phyloP scores from a whole-genome alignment of 2,329 filamentous ascomycete species.

The Stenocarpella maydis region DNA sequence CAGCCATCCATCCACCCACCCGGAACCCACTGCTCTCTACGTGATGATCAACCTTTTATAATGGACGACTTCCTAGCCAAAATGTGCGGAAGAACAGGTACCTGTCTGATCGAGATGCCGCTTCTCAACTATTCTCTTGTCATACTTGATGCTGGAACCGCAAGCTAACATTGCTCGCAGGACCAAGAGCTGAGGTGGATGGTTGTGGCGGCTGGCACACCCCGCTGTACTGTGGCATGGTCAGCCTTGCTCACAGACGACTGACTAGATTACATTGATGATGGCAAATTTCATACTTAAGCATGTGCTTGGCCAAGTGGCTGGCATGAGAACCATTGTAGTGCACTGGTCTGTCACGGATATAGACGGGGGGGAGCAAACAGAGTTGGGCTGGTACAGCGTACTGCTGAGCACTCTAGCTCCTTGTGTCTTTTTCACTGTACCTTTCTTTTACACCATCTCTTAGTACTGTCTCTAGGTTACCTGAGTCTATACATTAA shows the following conservation, averaged over 20 bases:
- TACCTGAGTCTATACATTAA: background rate
- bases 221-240: no score
- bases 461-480: no score
- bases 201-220: background rate
- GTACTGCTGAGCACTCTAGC: background rate
- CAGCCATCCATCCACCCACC: background rate
- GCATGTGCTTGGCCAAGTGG: background rate
- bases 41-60: conserved; percentile 34
- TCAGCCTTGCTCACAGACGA: background rate
- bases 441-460: no score
- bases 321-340: background rate
- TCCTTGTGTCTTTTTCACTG: background rate
- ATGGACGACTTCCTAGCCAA: conserved; percentile 35
- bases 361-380: background rate
- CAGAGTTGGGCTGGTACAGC: background rate
- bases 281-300: background rate
- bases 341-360: background rate
- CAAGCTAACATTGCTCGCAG: conserved; percentile 16
- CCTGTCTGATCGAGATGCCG: conserved; percentile 28
- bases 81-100: conserved; percentile 32
- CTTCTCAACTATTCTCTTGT: background rate
- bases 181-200: background rate
- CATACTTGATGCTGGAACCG: background rate
- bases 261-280: background rate
- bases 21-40: background rate